Evolutionary conservation across 2,329 filamentous ascomycete species (phyloP), one percentile per base, ranked within the genome.

Genomic region (Esteya vermicola): DNA sequence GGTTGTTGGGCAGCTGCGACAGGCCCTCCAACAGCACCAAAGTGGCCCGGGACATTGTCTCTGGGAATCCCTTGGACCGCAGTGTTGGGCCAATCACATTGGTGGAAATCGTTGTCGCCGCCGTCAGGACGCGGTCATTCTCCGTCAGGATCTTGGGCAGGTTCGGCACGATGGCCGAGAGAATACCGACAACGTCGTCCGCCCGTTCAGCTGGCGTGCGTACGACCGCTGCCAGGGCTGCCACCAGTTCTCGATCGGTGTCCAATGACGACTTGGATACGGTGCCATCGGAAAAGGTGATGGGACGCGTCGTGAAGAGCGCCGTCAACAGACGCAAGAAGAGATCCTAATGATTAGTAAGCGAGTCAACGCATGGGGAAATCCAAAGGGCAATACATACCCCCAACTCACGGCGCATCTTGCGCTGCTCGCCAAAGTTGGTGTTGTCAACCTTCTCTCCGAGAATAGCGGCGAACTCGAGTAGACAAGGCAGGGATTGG

Each of bases 371-470:
- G n/a, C n/a, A n/a, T n/a, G n/a, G n/a, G n/a, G n/a, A n/a, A n/a
- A 16, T 16, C 9, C 12, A 3, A 7, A 7, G 7, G n/a, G 4
- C 13, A 28, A 26, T 7, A 71, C 81, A 59, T 67, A 89, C 85
- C 20, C 84, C 84, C 16, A 96, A 65, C 44, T 96, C 89, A 54
- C 82, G 75, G 45, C 88, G 76, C 85, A 95, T 94, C 57, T 81
- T 86, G 38, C 78, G 73, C 60, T 95, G 85, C 61, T 96, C 89
- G 26, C 89, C 89, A 59, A 95, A 96, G 51, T 88, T 95, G 12
- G 89, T 98, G 51, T 98, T 95, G 57, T 95, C 88, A 37, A 96
- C 82, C 64, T 98, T 98, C 55, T 91, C 82, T 1, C 91, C 89
- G 28, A 98, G 64, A 30, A 93, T 83, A 1, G 84, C 82, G 1